These are phyloP conservation scores for Elsinoe arachidis DNA, from an alignment of 2,329 filamentous ascomycete species.

Conservation along the genomic window DNA sequence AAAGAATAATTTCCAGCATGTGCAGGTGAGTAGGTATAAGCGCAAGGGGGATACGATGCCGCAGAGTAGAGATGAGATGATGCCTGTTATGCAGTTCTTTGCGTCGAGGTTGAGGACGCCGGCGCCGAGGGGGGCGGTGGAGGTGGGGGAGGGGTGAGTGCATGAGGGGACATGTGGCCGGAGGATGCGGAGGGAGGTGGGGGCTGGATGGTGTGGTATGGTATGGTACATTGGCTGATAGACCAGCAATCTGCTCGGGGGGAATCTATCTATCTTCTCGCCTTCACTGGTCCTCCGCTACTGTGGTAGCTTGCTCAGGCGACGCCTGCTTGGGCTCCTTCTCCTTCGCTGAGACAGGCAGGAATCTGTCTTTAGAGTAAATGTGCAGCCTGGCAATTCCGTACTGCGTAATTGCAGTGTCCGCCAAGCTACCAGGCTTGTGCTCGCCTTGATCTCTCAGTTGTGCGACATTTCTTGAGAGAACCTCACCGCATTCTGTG, in stretches of 20 bases:
- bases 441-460: constrained; percentile 20
- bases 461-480: constrained; percentile 19
- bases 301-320: neutral
- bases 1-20: constrained; percentile 45
- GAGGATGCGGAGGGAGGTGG: neutral
- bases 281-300: neutral
- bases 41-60: constrained; percentile 73
- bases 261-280: neutral
- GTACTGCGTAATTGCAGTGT: constrained; percentile 21
- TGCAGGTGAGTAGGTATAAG: constrained; percentile 61
- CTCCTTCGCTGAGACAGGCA: neutral
- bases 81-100: constrained; percentile 81
- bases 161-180: no score
- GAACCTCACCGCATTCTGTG: constrained; percentile 21
- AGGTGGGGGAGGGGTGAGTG: constrained; percentile 27
- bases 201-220: neutral
- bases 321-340: neutral
- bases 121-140: constrained; percentile 44
- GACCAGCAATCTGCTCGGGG: neutral
- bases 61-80: constrained; percentile 70
- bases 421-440: constrained; percentile 21
- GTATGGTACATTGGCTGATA: neutral
- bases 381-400: constrained; percentile 3
- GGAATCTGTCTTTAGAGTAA: neutral
- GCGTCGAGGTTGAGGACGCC: constrained; percentile 54